phyloP scores from a whole-genome alignment of 352 stramenopile species.

The Globisporangium heterothallicum region DNA sequence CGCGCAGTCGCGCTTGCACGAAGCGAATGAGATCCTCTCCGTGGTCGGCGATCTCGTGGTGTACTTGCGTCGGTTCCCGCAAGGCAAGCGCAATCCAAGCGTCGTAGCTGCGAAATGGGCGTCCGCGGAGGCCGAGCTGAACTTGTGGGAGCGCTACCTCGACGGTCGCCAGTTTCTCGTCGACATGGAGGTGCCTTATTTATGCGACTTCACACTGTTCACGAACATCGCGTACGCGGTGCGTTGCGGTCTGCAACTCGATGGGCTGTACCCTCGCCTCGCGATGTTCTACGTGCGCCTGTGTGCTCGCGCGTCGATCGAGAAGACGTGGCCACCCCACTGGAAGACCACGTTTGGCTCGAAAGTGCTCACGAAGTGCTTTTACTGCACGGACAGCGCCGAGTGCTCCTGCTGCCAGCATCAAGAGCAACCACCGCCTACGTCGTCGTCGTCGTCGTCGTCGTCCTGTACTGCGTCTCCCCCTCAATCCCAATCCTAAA shows the following conservation, averaged over 20 bases:
- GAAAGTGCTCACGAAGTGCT: conserved; percentile 81
- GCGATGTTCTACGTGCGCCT: conserved; percentile 77
- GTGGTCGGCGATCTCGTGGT: conserved; percentile 77
- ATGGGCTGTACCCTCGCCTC: conserved; percentile 71
- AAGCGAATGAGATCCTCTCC: conserved; percentile 82
- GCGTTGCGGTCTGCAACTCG: conserved; percentile 76
- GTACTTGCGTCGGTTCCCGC: conserved; percentile 68
- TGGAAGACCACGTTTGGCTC: conserved; percentile 70
- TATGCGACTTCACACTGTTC: conserved; percentile 82
- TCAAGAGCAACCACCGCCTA: neutral
- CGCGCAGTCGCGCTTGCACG: conserved; percentile 71
- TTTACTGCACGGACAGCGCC: conserved; percentile 34
- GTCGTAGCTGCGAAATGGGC: conserved; percentile 69
- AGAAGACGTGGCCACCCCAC: conserved; percentile 80
- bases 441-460: conserved; percentile 1
- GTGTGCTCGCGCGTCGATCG: conserved; percentile 61
- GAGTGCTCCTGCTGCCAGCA: conserved; percentile 14
- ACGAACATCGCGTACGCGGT: conserved; percentile 85
- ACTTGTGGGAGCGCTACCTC: conserved; percentile 75
- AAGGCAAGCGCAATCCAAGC: conserved; percentile 45
- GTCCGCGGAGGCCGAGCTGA: conserved; percentile 60
- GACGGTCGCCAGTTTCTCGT: conserved; percentile 56
- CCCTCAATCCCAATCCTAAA: neutral
- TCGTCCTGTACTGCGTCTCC: conserved; percentile 5
- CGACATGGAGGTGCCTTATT: conserved; percentile 48